Evolutionary conservation across 2,329 filamentous ascomycete species (phyloP).

Genomic region (Pestalotiopsis sp.): DNA sequence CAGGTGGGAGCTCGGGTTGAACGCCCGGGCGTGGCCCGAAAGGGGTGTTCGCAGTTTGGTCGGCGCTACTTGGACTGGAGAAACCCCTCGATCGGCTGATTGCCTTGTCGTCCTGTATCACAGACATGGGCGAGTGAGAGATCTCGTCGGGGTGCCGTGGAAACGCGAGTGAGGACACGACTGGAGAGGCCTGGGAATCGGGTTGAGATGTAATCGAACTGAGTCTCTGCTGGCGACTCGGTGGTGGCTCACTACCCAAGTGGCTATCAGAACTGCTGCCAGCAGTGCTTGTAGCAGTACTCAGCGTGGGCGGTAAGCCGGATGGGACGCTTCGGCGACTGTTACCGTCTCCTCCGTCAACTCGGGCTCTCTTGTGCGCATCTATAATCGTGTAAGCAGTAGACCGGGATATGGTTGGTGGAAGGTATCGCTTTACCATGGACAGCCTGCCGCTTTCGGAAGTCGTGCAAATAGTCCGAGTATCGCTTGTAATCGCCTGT

Average conservation of each 20-base stretch:
- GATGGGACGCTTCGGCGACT: slow-evolving; percentile 42
- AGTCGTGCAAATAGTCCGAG: slow-evolving; percentile 72
- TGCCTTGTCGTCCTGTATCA: slow-evolving; percentile 36
- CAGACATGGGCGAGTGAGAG: slow-evolving; percentile 43
- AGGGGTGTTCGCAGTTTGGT: slow-evolving; percentile 20
- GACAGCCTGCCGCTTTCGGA: slow-evolving; percentile 71
- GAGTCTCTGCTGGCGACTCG: slow-evolving; percentile 48
- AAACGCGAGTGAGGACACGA: slow-evolving; percentile 36
- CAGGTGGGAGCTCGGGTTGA: slow-evolving; percentile 19
- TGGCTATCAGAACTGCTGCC: slow-evolving; percentile 51
- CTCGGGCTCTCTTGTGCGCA: slow-evolving; percentile 50
- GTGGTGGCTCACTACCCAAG: slow-evolving; percentile 50
- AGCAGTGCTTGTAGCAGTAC: slow-evolving; percentile 40
- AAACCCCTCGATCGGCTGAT: slow-evolving; percentile 25
- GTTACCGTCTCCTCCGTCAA: slow-evolving; percentile 38
- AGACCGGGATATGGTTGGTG: background rate
- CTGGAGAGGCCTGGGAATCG: slow-evolving; percentile 47
- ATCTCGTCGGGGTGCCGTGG: slow-evolving; percentile 44
- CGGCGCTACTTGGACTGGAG: slow-evolving; percentile 29
- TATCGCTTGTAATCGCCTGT: slow-evolving; percentile 71
- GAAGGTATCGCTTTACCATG: slow-evolving; percentile 47
- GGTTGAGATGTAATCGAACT: slow-evolving; percentile 49
- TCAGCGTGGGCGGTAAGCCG: slow-evolving; percentile 41
- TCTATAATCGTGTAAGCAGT: slow-evolving; percentile 41
- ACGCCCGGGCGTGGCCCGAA: slow-evolving; percentile 24